phyloP scores from a whole-genome alignment of 2,329 filamentous ascomycete genomes.

The Esteya vermicola region DNA sequence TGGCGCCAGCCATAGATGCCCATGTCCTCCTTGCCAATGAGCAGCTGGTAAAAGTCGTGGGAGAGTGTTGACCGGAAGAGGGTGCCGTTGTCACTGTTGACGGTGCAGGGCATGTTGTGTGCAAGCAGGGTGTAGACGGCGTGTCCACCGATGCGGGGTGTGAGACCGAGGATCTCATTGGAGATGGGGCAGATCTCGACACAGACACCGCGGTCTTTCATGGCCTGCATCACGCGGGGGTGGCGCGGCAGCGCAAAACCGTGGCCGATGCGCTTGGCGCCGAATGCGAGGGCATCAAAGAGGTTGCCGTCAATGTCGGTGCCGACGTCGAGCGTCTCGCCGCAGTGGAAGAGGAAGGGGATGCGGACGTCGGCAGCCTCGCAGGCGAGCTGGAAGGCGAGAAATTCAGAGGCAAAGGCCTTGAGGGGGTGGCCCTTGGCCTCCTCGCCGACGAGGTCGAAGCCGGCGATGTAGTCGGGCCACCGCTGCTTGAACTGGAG shows the following conservation, averaged over 20 bases:
- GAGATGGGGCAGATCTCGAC: slow-evolving; percentile 68
- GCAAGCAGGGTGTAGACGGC: slow-evolving; percentile 53
- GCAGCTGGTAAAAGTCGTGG: slow-evolving; percentile 65
- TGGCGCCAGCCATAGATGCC: slow-evolving; percentile 59
- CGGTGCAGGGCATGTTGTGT: slow-evolving; percentile 58
- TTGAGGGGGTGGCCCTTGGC: slow-evolving; percentile 43
- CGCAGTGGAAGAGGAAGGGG: slow-evolving; percentile 64
- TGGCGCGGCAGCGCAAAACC: slow-evolving; percentile 57
- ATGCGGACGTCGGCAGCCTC: slow-evolving; percentile 34
- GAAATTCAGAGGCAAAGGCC: slow-evolving; percentile 38
- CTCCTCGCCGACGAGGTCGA: slow-evolving; percentile 59
- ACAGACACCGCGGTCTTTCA: slow-evolving; percentile 49
- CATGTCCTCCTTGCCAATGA: slow-evolving; percentile 55
- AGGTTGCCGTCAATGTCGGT: slow-evolving; percentile 53
- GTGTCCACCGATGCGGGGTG: slow-evolving; percentile 49
- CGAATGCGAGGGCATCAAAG: slow-evolving; percentile 50
- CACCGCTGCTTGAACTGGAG: slow-evolving; percentile 42
- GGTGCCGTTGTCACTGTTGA: slow-evolving; percentile 64
- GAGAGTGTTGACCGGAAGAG: slow-evolving; percentile 60
- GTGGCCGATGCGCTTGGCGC: slow-evolving; percentile 58
- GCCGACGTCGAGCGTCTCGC: slow-evolving; percentile 57
- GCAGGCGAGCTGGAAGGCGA: slow-evolving; percentile 42
- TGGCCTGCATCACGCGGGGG: slow-evolving; percentile 48
- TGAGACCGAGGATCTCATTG: slow-evolving; percentile 61
- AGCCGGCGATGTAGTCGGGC: slow-evolving; percentile 49